A percentile compares a stretch with the other conserved stretches of the same genome.
These are phyloP conservation scores for Glutinoglossum americanum DNA, from an alignment of 495 filamentous ascomycete species.

Conservation along the genomic window DNA sequence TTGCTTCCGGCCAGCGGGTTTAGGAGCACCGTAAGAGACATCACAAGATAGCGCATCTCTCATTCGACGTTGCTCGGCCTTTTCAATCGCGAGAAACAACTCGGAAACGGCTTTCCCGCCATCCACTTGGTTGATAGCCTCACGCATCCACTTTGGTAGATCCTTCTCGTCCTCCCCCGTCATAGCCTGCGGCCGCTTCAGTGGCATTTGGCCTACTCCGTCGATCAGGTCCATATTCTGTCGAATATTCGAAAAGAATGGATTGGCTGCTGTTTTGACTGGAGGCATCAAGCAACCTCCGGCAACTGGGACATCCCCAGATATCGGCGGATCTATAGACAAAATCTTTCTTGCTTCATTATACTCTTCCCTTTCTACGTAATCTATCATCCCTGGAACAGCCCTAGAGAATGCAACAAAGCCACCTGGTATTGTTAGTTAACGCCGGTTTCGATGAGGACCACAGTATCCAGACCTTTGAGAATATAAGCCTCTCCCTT, in stretches of 20 bases:
- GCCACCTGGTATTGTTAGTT: conserved; percentile 20
- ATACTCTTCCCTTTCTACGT: conserved; percentile 6
- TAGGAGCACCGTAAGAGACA: conserved; percentile 27
- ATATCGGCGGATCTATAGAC: conserved; percentile 22
- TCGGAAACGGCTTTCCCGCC: conserved; percentile 63
- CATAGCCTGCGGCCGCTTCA: conserved; percentile 43
- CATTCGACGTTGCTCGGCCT: conserved; percentile 75
- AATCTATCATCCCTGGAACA: conserved; percentile 25
- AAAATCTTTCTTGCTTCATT: conserved; percentile 10
- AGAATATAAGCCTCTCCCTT: conserved; percentile 49
- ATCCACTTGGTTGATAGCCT: conserved; percentile 40
- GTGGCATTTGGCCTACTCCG: conserved; percentile 74
- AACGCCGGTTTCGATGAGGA: conserved; percentile 14
- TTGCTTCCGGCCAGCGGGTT: conserved; percentile 11
- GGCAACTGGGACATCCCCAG: conserved; percentile 49
- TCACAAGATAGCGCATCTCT: conserved; percentile 57
- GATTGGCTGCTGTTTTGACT: conserved; percentile 44
- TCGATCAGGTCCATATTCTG: conserved; percentile 93
- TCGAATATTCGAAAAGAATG: conserved; percentile 89
- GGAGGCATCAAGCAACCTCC: conserved; percentile 73
- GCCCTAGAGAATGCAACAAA: conserved; percentile 26
- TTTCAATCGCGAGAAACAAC: conserved; percentile 66
- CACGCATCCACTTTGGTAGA: conserved; percentile 59
- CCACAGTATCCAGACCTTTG: conserved; percentile 22
- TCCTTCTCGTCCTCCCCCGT: conserved; percentile 18